A percentile compares a stretch with the other conserved stretches of the same genome.
Conservation (phyloP, 1,284 basidiomycete species). For the Papiliotrema nemorosa region DNA sequence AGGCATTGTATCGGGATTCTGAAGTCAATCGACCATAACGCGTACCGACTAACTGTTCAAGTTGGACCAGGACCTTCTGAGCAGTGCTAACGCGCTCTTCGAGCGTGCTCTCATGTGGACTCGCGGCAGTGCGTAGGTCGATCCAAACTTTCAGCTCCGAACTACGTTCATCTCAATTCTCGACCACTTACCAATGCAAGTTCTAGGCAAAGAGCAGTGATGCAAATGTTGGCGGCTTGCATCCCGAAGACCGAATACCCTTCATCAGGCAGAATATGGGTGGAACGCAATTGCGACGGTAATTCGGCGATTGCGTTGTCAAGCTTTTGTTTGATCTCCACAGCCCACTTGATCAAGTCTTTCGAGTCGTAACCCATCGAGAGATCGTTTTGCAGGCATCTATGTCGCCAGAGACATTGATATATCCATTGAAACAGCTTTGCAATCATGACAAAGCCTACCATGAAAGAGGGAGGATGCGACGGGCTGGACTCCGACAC, state of each 20-base stretch:
- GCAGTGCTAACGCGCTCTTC: not conserved
- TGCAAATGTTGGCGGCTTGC: conserved; percentile 3
- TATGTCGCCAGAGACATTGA: conserved; percentile 1
- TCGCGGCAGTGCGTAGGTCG: not conserved
- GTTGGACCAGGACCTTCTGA: not conserved
- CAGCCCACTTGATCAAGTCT: not conserved
- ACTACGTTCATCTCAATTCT: no score
- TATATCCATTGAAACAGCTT: conserved; percentile 2
- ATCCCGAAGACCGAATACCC: not conserved
- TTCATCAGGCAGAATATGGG: no score
- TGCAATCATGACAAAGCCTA: not conserved
- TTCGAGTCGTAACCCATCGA: not conserved
- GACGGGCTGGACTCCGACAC: not conserved
- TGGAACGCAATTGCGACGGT: not conserved
- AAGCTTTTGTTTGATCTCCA: not conserved
- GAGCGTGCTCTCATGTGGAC: not conserved
- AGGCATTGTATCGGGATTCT: conserved; percentile 1
- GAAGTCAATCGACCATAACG: not conserved
- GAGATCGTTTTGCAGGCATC: not conserved
- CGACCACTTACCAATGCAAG: not conserved
- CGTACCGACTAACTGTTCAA: not conserved
- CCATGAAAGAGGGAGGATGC: not conserved
- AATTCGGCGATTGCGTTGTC: not conserved
- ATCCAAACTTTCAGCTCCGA: not conserved
- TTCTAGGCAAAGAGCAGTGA: conserved; percentile 1